phyloP scores from a whole-genome alignment of 2,329 filamentous ascomycete species.

The Triangularia setosa region DNA sequence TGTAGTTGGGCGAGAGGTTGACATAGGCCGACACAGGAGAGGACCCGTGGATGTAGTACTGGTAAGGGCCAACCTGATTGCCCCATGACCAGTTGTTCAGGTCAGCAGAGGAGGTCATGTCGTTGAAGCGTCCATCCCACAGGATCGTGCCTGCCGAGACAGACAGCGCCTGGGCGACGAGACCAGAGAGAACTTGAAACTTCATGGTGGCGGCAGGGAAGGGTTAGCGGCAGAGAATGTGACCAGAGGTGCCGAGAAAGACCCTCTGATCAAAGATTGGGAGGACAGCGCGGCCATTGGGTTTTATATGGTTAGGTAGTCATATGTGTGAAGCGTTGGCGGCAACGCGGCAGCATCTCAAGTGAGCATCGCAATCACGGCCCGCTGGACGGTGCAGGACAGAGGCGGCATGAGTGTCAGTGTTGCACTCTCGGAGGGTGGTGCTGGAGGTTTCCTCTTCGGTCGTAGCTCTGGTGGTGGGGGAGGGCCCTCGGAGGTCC shows the following conservation, averaged over 20 bases:
- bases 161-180: slow-evolving; percentile 22
- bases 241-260: neutral
- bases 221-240: neutral
- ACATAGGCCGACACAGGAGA: slow-evolving; percentile 56
- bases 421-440: slow-evolving; percentile 25
- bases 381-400: slow-evolving; percentile 10
- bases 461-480: slow-evolving; percentile 13
- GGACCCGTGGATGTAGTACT: slow-evolving; percentile 72
- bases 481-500: slow-evolving; percentile 1
- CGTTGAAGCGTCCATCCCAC: slow-evolving; percentile 67
- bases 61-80: slow-evolving; percentile 65
- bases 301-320: neutral
- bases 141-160: slow-evolving; percentile 28
- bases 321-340: neutral
- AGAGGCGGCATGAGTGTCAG: slow-evolving; percentile 10
- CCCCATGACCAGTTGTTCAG: slow-evolving; percentile 62
- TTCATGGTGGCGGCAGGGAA: slow-evolving; percentile 21
- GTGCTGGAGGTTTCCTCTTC: slow-evolving; percentile 16
- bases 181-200: slow-evolving; percentile 20
- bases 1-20: slow-evolving; percentile 55
- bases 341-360: neutral
- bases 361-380: slow-evolving; percentile 20
- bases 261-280: neutral
- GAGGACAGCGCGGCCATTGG: neutral
- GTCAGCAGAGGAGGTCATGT: slow-evolving; percentile 50